A percentile compares a stretch with the other conserved stretches of the same genome.
phyloP scores from a whole-genome alignment of 768 basidiomycete genomes.

The Inosperma sp. region DNA sequence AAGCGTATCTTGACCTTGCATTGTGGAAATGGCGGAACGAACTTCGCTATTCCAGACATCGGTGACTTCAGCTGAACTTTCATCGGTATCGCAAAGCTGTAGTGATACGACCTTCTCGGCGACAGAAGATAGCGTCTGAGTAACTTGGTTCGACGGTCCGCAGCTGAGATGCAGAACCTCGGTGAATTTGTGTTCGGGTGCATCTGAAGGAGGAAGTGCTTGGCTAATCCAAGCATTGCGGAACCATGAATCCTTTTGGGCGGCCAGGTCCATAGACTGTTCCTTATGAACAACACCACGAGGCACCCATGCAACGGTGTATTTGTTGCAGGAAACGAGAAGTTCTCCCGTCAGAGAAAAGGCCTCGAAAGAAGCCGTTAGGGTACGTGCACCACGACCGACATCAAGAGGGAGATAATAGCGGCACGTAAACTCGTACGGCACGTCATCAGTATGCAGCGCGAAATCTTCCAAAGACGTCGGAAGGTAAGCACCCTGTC shows the following conservation, averaged over 20 bases:
- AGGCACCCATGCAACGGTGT: conserved; percentile 33
- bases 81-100: conserved; percentile 9
- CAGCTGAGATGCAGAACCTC: conserved; percentile 24
- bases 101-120: conserved; percentile 16
- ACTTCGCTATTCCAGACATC: conserved; percentile 12
- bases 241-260: conserved; percentile 22
- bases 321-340: conserved; percentile 30
- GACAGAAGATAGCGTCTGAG: conserved; percentile 13
- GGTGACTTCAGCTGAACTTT: conserved; percentile 2
- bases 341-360: conserved; percentile 27
- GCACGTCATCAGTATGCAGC: conserved; percentile 26
- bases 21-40: conserved; percentile 10
- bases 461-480: conserved; percentile 30
- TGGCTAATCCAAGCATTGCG: conserved; percentile 21
- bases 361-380: conserved; percentile 29
- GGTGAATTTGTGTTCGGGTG: conserved; percentile 16
- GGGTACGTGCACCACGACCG: conserved; percentile 24
- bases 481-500: conserved; percentile 30
- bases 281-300: conserved; percentile 27
- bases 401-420: conserved; percentile 31
- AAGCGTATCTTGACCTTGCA: conserved; percentile 19
- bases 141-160: conserved; percentile 14
- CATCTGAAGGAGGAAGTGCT: conserved; percentile 9
- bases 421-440: conserved; percentile 30
- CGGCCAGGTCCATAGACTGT: conserved; percentile 20